These are phyloP conservation scores for Pleochaeta shiraiana DNA, from an alignment of 2,329 filamentous ascomycete genomes.

Conservation along the genomic window DNA sequence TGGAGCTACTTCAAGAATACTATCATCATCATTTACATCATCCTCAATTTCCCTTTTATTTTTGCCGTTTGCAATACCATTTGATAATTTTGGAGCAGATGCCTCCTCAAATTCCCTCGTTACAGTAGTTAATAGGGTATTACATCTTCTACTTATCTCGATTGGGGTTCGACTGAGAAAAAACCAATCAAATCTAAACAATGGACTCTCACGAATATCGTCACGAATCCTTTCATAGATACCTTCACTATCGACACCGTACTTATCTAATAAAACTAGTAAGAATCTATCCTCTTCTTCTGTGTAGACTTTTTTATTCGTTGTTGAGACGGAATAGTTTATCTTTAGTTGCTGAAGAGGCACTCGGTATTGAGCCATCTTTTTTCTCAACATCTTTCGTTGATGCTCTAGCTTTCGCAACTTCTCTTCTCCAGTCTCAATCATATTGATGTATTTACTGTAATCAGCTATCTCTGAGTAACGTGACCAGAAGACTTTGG, in stretches of 20 bases:
- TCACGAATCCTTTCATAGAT: constrained; percentile 93
- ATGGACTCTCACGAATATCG: constrained; percentile 78
- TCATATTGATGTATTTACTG: constrained; percentile 67
- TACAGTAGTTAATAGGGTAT: constrained; percentile 82
- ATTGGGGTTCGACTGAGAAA: constrained; percentile 87
- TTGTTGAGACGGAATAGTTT: constrained; percentile 96
- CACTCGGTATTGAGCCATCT: constrained; percentile 92
- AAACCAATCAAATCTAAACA: constrained; percentile 99
- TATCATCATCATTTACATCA: constrained; percentile 68
- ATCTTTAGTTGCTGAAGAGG: constrained; percentile 95
- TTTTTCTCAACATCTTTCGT: constrained; percentile 80
- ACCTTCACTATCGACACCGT: constrained; percentile 75
- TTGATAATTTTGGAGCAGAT: constrained; percentile 26
- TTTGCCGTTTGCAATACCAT: constrained; percentile 37
- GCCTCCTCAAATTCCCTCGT: constrained; percentile 76
- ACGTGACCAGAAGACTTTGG: constrained; percentile 90
- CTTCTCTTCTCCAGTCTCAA: constrained; percentile 84
- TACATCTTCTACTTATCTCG: constrained; percentile 81
- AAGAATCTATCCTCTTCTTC: constrained; percentile 96
- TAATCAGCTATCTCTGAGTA: constrained; percentile 83
- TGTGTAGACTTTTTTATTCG: constrained; percentile 99
- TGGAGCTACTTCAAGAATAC: constrained; percentile 58
- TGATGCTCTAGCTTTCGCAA: constrained; percentile 78
- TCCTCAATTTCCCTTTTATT: constrained; percentile 58
- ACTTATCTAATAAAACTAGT: constrained; percentile 77